phyloP scores from a whole-genome alignment of 169 alveolate species.

The Plasmodium berghei region DNA sequence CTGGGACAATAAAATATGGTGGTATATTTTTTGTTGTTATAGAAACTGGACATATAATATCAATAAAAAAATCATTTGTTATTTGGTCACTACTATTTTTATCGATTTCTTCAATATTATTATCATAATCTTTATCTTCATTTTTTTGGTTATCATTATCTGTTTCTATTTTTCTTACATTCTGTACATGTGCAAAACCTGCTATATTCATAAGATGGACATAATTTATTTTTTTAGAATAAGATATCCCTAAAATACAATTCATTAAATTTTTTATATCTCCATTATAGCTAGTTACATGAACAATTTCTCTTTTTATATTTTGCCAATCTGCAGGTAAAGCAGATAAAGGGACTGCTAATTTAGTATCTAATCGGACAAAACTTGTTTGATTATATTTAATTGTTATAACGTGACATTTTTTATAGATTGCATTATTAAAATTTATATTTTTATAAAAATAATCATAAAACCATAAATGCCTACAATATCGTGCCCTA shows the following conservation, averaged over 20 bases:
- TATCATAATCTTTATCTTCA: not conserved
- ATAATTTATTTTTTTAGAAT: constrained; percentile 41
- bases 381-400: constrained; percentile 47
- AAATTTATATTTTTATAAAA: constrained; percentile 58
- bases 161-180: constrained; percentile 21
- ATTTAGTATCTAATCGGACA: constrained; percentile 43
- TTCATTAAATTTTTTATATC: constrained; percentile 29
- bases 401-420: constrained; percentile 38
- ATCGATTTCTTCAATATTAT: constrained; percentile 11
- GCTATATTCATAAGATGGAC: constrained; percentile 73
- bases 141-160: not conserved
- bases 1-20: constrained; percentile 80
- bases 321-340: constrained; percentile 57
- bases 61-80: constrained; percentile 36
- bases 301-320: constrained; percentile 58
- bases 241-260: constrained; percentile 68
- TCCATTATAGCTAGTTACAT: constrained; percentile 57
- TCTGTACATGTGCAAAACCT: constrained; percentile 65
- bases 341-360: constrained; percentile 71
- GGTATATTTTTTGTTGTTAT: constrained; percentile 82
- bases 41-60: constrained; percentile 78
- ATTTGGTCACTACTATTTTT: not conserved
- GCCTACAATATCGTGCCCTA: constrained; percentile 39
- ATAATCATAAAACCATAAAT: constrained; percentile 65
- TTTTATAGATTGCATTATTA: constrained; percentile 10